Conservation (phyloP, 495 filamentous ascomycete genomes). For the Aspergillus hancockii region DNA sequence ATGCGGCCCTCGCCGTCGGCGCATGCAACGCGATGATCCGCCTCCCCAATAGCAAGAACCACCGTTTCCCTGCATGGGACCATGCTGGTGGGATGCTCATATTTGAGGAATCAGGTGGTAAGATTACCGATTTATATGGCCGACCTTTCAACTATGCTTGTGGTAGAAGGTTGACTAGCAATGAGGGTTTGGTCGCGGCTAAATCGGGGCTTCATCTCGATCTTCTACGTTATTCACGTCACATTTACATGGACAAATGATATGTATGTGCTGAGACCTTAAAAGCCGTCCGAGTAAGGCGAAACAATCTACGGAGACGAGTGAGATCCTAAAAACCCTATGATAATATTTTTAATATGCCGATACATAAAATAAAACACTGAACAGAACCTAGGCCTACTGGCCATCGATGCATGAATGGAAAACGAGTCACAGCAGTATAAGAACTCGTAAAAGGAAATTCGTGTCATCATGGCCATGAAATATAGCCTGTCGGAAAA, state of each 20-base stretch:
- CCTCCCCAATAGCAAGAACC: slow-evolving; percentile 43
- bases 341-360: slow-evolving; percentile 10
- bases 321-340: not conserved
- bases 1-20: slow-evolving; percentile 51
- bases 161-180: slow-evolving; percentile 15
- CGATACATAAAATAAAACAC: slow-evolving; percentile 10
- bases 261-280: no score
- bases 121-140: slow-evolving; percentile 55
- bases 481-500: slow-evolving; percentile 31
- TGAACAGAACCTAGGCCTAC: slow-evolving; percentile 4
- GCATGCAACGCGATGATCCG: slow-evolving; percentile 53
- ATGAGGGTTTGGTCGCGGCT: slow-evolving; percentile 20
- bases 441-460: slow-evolving; percentile 34
- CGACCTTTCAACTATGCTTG: slow-evolving; percentile 12
- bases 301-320: not conserved
- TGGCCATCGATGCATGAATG: slow-evolving; percentile 17
- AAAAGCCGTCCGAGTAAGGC: not conserved
- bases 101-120: slow-evolving; percentile 58
- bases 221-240: not conserved
- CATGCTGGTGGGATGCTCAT: slow-evolving; percentile 61
- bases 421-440: slow-evolving; percentile 25
- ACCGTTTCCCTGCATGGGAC: slow-evolving; percentile 56
- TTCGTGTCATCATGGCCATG: slow-evolving; percentile 54
- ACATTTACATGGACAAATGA: not conserved
- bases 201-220: slow-evolving; percentile 12